Conservation (phyloP, 2,329 filamentous ascomycete species). For the Lasiodiplodia theobromae region DNA sequence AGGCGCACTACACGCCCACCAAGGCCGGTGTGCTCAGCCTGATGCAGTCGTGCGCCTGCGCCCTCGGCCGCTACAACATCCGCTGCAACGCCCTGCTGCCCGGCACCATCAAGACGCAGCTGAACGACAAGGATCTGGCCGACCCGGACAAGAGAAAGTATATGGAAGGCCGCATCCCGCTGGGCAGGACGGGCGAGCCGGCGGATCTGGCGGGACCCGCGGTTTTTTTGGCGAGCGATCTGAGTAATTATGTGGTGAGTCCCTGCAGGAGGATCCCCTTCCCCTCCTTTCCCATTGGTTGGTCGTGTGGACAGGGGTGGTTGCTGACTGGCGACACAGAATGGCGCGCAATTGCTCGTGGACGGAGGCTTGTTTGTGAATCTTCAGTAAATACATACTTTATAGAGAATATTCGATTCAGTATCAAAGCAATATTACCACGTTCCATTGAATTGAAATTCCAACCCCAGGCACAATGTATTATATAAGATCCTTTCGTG, state of each 20-base stretch:
- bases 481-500: too few species aligned
- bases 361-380: conserved; percentile 92
- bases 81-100: conserved; percentile 85
- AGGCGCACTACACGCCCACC: conserved; percentile 88
- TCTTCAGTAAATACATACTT: conserved; percentile 68
- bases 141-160: conserved; percentile 75
- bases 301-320: conserved; percentile 2
- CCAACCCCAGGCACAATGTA: too few species aligned
- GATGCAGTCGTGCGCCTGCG: conserved; percentile 84
- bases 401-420: background rate
- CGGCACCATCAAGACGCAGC: conserved; percentile 81
- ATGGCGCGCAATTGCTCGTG: conserved; percentile 81
- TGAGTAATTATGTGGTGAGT: conserved; percentile 59
- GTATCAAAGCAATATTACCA: background rate
- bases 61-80: conserved; percentile 77
- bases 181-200: conserved; percentile 76
- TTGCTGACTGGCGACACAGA: conserved; percentile 49
- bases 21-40: conserved; percentile 82
- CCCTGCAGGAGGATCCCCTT: background rate
- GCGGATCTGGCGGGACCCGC: conserved; percentile 83
- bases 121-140: conserved; percentile 83
- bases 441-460: background rate
- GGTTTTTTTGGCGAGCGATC: conserved; percentile 80
- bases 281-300: background rate
- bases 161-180: conserved; percentile 81